Base-by-base conservation (phyloP, 257 asterid species). In the Salvia hispanica region DNA sequence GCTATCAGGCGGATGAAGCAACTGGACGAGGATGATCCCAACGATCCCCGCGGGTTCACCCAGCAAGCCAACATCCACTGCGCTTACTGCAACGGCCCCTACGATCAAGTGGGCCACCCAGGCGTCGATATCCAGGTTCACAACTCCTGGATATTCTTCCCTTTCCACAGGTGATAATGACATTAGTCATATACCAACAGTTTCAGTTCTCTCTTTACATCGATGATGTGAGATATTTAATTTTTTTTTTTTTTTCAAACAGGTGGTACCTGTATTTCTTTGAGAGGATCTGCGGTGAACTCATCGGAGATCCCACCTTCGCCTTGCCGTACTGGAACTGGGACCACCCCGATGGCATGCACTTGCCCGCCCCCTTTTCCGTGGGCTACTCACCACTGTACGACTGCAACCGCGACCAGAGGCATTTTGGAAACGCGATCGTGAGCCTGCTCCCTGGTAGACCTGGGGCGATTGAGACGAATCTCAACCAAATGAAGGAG, bases 81-180 rank as follows among this genome's bases (percentile, higher is more conserved):
- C 37, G 37, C 37, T 34, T 34, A 34, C 37, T 34, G 37, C 37
- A 34, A 34, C 37, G 37, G 37, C 37, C 37, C 37, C 37, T 34
- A 34, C 3, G 37, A 34, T 5, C 37, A 34, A 5, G 2, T 1
- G 1, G 37, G 37, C 37, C 3, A 1, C 3, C 37, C 37, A 0
- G 3, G 2, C 37, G 0, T 34, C 3, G 37, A 34, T 2, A 34
- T 34, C 37, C 37, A 34, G 37, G 3, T 34, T 2, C 86, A 81
- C 66, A 64, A 66, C 40, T 78, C 62, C 3, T 81, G 86, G 86
- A 79, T 15, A 12, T 81, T 81, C 56, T 81, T 4, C 52, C 83
- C 86, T 3, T 81, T 75, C 77, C 86, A 81, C 44, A 72, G 86
- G 46, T n/a, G n/a, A n/a, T n/a, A n/a, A n/a, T n/a, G n/a, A n/a